Base-by-base conservation (phyloP, 2,329 filamentous ascomycete genomes). In the Fusarium pseudocircinatum region DNA sequence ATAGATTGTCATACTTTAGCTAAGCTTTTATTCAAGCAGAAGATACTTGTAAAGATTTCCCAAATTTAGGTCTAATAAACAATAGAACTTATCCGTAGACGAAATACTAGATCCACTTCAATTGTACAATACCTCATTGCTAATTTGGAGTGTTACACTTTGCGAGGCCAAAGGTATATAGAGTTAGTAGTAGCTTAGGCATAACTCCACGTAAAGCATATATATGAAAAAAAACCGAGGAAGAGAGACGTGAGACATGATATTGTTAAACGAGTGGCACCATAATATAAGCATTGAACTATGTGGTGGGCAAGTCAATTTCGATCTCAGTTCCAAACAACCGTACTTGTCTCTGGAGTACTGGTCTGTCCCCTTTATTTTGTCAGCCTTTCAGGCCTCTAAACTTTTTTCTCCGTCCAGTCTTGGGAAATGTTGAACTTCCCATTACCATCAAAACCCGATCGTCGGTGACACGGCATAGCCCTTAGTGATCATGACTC, bases 401-500 rank as follows among this genome's bases (percentile, higher is more conserved):
- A 12, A 42, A 65, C 42, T 53, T 65, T 65, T 65, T 47, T 22
- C 13, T 12, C 3, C 8, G 7, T 18, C 2, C 12, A 26, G 16
- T n/a, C 20, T 20, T 11, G 18, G 7, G 8, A 24, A 20, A 18
- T n/a, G 18, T 40, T 39, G 30, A 22, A 28, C 26, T 32, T 46
- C 11, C 13, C 46, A 34, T 11, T 7, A 20, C 40, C 58, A 53
- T 16, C 36, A 37, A 15, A n/a, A 24, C 20, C 32, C 34, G n/a
- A 15, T 24, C 30, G 30, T 52, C 16, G 49, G 16, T 52, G 30
- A 26, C n/a, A 20, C n/a, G 22, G 16, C 39, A 46, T 14, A 60
- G 36, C 28, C 37, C 7, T 12, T 34, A 59, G 30, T 6, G 26
- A 40, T 22, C 49, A 77, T 78, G 76, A 62, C 73, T 22, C 36